Conservation (phyloP, 2,329 filamentous ascomycete species). For the Alternaria gansuensis region DNA sequence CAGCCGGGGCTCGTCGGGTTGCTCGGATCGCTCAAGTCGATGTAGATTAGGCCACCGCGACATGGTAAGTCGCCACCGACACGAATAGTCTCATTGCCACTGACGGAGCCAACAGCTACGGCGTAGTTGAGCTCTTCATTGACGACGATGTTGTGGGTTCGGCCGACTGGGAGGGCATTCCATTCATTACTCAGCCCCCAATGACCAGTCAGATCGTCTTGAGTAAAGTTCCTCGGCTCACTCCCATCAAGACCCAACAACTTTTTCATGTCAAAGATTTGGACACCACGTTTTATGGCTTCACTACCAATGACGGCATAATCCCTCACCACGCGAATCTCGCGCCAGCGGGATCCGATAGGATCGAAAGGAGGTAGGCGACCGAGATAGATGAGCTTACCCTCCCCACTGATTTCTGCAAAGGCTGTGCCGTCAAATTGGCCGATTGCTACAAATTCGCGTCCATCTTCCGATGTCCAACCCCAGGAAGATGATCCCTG, state of each 20-base stretch:
- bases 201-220: constrained; percentile 38
- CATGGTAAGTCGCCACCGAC: constrained; percentile 50
- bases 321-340: constrained; percentile 56
- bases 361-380: constrained; percentile 59
- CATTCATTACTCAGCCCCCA: constrained; percentile 22
- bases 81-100: constrained; percentile 39
- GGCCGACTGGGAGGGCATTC: constrained; percentile 39
- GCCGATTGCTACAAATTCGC: constrained; percentile 63
- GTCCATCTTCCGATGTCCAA: constrained; percentile 60
- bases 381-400: constrained; percentile 61
- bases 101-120: constrained; percentile 41
- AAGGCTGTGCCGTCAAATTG: constrained; percentile 53
- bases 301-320: constrained; percentile 52
- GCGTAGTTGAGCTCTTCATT: constrained; percentile 44
- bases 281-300: constrained; percentile 60
- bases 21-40: constrained; percentile 62
- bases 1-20: constrained; percentile 64
- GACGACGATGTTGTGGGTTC: constrained; percentile 48
- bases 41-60: constrained; percentile 63
- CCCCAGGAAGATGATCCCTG: constrained; percentile 60
- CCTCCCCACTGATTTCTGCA: constrained; percentile 54
- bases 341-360: constrained; percentile 59
- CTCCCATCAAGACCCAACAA: constrained; percentile 37
- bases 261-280: constrained; percentile 68
- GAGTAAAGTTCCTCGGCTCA: constrained; percentile 38